Evolutionary conservation across 352 stramenopile genomes (phyloP).

Genomic region (Phytophthora fragariae): DNA sequence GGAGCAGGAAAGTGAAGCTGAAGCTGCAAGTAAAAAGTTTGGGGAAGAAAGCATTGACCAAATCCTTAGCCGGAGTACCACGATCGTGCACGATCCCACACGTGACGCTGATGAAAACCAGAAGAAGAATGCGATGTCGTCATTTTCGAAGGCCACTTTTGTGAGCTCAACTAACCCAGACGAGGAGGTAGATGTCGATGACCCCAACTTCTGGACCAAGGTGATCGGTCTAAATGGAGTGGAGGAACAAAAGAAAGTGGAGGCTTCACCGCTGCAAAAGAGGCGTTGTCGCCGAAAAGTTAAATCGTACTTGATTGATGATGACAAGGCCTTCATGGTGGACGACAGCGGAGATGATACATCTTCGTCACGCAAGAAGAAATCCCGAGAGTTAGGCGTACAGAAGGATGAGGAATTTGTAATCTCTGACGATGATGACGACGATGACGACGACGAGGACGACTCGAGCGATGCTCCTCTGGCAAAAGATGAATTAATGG

Average conservation of each 20-base stretch:
- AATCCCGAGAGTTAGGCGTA: slow-evolving; percentile 21
- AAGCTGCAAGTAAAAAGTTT: slow-evolving; percentile 96
- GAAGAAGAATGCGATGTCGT: slow-evolving; percentile 87
- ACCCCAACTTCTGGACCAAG: slow-evolving; percentile 96
- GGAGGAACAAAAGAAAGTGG: slow-evolving; percentile 64
- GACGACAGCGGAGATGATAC: slow-evolving; percentile 66
- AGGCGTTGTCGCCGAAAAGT: slow-evolving; percentile 72
- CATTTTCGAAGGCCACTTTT: slow-evolving; percentile 94
- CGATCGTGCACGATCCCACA: slow-evolving; percentile 88
- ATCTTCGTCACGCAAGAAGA: slow-evolving; percentile 35
- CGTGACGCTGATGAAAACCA: slow-evolving; percentile 48
- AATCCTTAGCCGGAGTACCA: slow-evolving; percentile 94
- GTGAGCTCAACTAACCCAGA: slow-evolving; percentile 89
- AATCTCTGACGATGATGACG: slow-evolving; percentile 67
- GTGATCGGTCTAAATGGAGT: slow-evolving; percentile 88
- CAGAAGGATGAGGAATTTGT: slow-evolving; percentile 77
- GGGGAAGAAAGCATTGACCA: slow-evolving; percentile 98
- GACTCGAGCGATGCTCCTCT: slow-evolving; percentile 62
- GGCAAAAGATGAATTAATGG: slow-evolving; percentile 53
- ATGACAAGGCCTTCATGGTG: slow-evolving; percentile 35
- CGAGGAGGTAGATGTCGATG: slow-evolving; percentile 91
- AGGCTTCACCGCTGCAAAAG: slow-evolving; percentile 81
- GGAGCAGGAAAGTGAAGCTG: slow-evolving; percentile 89
- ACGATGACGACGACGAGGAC: slow-evolving; percentile 64
- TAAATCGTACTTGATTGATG: slow-evolving; percentile 78